phyloP scores from a whole-genome alignment of 352 stramenopile genomes.

The Pythium insidiosum region DNA sequence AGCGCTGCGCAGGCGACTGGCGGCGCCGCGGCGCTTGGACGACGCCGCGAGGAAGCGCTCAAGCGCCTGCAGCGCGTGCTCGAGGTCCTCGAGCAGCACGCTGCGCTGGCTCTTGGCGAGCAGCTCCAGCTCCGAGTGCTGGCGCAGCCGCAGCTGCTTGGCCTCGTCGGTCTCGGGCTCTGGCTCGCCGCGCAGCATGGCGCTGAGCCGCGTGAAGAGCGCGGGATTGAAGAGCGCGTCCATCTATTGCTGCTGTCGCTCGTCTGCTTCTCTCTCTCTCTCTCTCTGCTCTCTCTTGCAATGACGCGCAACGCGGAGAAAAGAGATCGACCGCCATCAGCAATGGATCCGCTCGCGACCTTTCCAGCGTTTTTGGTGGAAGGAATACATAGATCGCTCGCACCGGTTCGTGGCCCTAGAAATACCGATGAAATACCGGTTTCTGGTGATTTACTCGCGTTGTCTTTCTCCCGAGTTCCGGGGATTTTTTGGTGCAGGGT shows the following conservation, averaged over 20 bases:
- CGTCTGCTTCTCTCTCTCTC: too few relatives aligned
- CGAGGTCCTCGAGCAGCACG: constrained; percentile 76
- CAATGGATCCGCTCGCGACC: too few relatives aligned
- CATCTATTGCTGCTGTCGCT: constrained; percentile 20
- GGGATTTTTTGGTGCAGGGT: too few relatives aligned
- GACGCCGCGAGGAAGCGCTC: constrained; percentile 44
- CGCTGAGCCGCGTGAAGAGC: constrained; percentile 32
- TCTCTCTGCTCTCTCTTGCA: too few relatives aligned
- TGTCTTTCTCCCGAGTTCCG: too few relatives aligned
- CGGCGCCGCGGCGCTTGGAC: neutral
- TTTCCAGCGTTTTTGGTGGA: too few relatives aligned
- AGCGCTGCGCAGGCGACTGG: constrained; percentile 3
- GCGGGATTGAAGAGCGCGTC: constrained; percentile 34
- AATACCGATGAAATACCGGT: too few relatives aligned
- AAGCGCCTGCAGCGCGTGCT: constrained; percentile 50
- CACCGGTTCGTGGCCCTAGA: too few relatives aligned
- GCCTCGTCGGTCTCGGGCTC: constrained; percentile 51
- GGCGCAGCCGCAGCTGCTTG: constrained; percentile 28
- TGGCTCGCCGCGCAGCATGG: constrained; percentile 16
- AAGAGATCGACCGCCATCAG: too few relatives aligned
- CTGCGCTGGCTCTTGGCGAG: constrained; percentile 68
- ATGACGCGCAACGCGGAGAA: too few relatives aligned
- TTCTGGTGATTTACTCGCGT: too few relatives aligned
- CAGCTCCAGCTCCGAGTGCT: constrained; percentile 47
- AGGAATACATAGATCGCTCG: too few relatives aligned